Conservation (phyloP, 169 alveolate species). For the Plasmodium cynomolgi region DNA sequence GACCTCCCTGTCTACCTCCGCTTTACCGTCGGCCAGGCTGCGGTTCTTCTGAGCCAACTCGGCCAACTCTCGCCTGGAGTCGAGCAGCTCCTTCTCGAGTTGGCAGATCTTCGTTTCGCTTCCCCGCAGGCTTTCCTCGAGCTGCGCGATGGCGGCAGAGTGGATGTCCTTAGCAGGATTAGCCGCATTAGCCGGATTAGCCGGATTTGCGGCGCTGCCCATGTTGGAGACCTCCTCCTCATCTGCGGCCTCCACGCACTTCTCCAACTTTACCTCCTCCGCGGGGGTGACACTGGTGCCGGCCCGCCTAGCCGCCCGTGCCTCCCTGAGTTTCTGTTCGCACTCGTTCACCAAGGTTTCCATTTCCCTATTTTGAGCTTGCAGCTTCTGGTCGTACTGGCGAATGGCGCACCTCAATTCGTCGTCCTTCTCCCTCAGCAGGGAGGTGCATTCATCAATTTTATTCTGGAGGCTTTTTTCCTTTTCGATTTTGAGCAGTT, state of each 20-base stretch:
- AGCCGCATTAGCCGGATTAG: neutral
- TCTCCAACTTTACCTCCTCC: neutral
- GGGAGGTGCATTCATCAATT: constrained; percentile 14
- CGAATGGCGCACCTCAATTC: constrained; percentile 19
- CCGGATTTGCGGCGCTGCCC: neutral
- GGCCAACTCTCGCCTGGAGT: neutral
- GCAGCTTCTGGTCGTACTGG: constrained; percentile 22
- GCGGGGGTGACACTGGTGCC: neutral
- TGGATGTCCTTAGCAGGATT: neutral
- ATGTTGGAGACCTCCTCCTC: neutral
- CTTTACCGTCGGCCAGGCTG: neutral
- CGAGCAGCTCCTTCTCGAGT: neutral
- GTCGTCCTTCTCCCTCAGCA: constrained; percentile 37
- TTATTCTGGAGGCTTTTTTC: constrained; percentile 12
- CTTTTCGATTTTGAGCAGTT: constrained; percentile 1
- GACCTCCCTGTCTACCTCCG: neutral
- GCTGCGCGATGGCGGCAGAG: neutral
- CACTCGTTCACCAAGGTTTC: constrained; percentile 36
- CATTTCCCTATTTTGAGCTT: constrained; percentile 43
- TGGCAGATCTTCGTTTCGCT: neutral
- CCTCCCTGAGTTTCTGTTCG: constrained; percentile 21
- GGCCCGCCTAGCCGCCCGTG: neutral
- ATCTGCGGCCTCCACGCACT: neutral
- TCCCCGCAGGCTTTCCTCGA: neutral
- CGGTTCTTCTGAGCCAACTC: constrained; percentile 3